phyloP scores from a whole-genome alignment of 345 rosid genomes.

The Lagerstroemia speciosa region DNA sequence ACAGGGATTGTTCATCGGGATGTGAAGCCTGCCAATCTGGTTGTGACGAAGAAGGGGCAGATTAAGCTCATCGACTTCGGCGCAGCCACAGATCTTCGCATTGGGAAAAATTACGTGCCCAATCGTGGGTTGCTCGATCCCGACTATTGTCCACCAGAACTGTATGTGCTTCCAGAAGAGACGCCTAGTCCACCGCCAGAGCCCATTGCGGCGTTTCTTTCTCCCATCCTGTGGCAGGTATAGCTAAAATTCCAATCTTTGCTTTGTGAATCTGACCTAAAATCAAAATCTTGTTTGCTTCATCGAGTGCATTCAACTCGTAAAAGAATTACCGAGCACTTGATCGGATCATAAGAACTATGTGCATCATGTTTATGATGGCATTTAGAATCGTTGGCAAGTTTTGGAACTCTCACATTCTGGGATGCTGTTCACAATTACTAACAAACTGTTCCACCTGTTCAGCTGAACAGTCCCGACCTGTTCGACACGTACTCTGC shows the following conservation, averaged over 20 bases:
- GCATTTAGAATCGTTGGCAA: not conserved
- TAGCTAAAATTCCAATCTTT: not conserved
- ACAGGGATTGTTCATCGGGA: conserved; percentile 93
- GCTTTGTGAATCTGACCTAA: not conserved
- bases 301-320: not conserved
- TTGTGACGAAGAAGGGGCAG: conserved; percentile 82
- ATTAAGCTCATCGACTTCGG: conserved; percentile 96
- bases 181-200: conserved; percentile 92
- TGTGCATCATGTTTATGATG: not conserved
- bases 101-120: conserved; percentile 87
- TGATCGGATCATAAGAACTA: not conserved
- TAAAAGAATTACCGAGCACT: not conserved
- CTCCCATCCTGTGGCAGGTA: conserved; percentile 94
- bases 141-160: conserved; percentile 88
- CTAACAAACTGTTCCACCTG: conserved; percentile 4
- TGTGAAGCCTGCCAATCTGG: conserved; percentile 88
- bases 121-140: conserved; percentile 70
- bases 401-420: not conserved
- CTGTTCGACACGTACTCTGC: conserved; percentile 85
- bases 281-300: not conserved
- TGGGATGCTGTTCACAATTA: not conserved
- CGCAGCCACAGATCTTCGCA: conserved; percentile 91
- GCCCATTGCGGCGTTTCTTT: conserved; percentile 84
- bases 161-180: conserved; percentile 86
- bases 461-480: conserved; percentile 92